Evolutionary conservation across 345 rosid species (phyloP).

Genomic region (Geranium brycei): DNA sequence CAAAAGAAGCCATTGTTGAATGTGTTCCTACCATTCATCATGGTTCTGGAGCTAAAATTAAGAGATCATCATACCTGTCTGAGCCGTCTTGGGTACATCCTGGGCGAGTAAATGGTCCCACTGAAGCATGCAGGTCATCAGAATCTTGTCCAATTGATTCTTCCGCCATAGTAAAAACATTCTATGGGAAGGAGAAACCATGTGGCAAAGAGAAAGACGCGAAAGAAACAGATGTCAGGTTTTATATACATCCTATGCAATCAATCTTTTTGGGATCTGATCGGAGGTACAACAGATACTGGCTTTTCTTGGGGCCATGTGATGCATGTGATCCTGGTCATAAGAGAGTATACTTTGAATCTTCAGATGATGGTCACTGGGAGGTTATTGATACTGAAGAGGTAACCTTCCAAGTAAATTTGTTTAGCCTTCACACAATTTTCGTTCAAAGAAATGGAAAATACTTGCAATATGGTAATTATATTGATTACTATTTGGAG

Average conservation of each 20-base stretch:
- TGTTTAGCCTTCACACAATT: slow-evolving; percentile 4
- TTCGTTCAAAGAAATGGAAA: neutral
- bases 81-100: slow-evolving; percentile 61
- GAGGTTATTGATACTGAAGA: slow-evolving; percentile 74
- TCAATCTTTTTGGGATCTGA: slow-evolving; percentile 89
- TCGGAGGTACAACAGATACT: slow-evolving; percentile 87
- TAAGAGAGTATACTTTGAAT: slow-evolving; percentile 86
- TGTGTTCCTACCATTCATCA: slow-evolving; percentile 30
- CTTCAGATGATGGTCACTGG: slow-evolving; percentile 99
- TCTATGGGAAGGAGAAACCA: slow-evolving; percentile 15
- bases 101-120: slow-evolving; percentile 25
- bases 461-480: neutral
- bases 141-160: slow-evolving; percentile 65
- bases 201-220: slow-evolving; percentile 19
- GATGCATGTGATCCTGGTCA: slow-evolving; percentile 75
- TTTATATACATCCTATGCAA: slow-evolving; percentile 61
- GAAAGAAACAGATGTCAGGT: slow-evolving; percentile 21
- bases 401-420: slow-evolving; percentile 27
- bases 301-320: slow-evolving; percentile 99
- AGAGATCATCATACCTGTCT: slow-evolving; percentile 41
- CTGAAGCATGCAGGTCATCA: slow-evolving; percentile 23
- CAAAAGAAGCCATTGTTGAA: slow-evolving; percentile 29
- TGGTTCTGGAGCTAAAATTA: slow-evolving; percentile 89
- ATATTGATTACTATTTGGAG: neutral
- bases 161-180: slow-evolving; percentile 26